These are phyloP conservation scores for Balansia obtecta DNA, from an alignment of 2,329 filamentous ascomycete species.

Conservation along the genomic window DNA sequence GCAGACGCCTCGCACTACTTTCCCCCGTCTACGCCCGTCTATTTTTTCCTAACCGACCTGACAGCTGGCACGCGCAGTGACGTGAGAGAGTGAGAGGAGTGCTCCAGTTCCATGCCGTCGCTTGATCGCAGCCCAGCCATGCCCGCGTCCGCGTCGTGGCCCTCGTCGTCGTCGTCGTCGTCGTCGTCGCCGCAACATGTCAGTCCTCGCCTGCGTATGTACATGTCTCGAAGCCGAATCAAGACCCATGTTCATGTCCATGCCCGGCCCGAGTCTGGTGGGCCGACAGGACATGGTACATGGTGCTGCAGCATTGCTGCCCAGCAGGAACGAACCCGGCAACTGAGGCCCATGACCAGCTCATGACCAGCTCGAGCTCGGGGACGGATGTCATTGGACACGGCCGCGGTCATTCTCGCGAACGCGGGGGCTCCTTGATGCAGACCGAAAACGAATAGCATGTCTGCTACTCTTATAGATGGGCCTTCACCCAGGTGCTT, in stretches of 20 bases:
- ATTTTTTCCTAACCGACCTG: too few relatives aligned
- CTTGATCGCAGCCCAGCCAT: too few relatives aligned
- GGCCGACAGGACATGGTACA: neutral
- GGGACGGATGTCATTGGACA: neutral
- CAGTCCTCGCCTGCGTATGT: too few relatives aligned
- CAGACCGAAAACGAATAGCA: neutral
- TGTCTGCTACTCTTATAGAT: neutral
- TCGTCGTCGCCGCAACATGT: too few relatives aligned
- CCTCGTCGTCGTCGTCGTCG: too few relatives aligned
- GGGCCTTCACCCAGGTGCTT: neutral
- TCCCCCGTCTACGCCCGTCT: too few relatives aligned
- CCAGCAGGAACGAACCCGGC: neutral
- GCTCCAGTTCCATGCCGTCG: too few relatives aligned
- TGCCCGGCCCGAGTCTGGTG: neutral
- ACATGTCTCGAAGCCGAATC: too few relatives aligned
- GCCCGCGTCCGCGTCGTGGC: too few relatives aligned
- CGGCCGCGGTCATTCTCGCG: neutral
- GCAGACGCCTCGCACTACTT: neutral
- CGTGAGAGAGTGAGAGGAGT: neutral
- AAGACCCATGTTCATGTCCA: too few relatives aligned
- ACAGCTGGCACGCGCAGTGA: too few relatives aligned
- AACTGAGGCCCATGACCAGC: neutral
- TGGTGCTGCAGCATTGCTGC: slow-evolving; percentile 6
- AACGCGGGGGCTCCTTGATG: neutral
- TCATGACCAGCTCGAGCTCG: neutral